Conservation (phyloP, 805 yeast genomes). For the Ogataea henricii region DNA sequence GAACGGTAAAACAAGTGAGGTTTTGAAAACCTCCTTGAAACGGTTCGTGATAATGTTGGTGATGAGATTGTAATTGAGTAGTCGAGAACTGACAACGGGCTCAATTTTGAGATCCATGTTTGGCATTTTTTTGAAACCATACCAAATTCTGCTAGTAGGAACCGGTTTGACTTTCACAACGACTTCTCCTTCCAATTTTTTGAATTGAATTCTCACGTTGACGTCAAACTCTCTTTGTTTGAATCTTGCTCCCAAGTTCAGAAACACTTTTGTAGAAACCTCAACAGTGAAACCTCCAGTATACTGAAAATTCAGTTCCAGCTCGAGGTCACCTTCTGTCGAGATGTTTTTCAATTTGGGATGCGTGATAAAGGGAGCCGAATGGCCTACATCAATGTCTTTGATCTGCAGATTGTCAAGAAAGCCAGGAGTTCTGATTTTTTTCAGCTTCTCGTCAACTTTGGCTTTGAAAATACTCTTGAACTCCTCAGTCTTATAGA, state of each 20-base stretch:
- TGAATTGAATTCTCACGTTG: conserved; percentile 66
- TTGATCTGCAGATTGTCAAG: conserved; percentile 79
- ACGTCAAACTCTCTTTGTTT: conserved; percentile 73
- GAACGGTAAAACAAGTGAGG: conserved; percentile 78
- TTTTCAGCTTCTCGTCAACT: conserved; percentile 70
- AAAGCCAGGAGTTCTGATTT: conserved; percentile 85
- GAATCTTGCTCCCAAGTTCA: conserved; percentile 76
- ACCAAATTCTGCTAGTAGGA: conserved; percentile 91
- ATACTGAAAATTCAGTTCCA: conserved; percentile 65
- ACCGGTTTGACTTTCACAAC: conserved; percentile 77
- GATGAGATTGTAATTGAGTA: conserved; percentile 73
- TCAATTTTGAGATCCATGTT: conserved; percentile 72
- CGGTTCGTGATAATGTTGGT: conserved; percentile 79
- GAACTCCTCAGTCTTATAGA: conserved; percentile 71
- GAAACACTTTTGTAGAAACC: conserved; percentile 75
- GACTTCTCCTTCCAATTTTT: conserved; percentile 72
- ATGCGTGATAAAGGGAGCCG: conserved; percentile 78
- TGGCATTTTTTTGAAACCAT: conserved; percentile 81
- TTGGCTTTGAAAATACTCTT: conserved; percentile 57
- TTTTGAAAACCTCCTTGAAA: conserved; percentile 75
- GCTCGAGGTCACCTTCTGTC: conserved; percentile 75
- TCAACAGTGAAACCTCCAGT: conserved; percentile 76
- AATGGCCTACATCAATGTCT: conserved; percentile 70
- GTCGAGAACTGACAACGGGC: conserved; percentile 87
- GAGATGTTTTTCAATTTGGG: conserved; percentile 69